These are phyloP conservation scores for Entonaema liquescens DNA, from an alignment of 495 filamentous ascomycete species.

Conservation along the genomic window DNA sequence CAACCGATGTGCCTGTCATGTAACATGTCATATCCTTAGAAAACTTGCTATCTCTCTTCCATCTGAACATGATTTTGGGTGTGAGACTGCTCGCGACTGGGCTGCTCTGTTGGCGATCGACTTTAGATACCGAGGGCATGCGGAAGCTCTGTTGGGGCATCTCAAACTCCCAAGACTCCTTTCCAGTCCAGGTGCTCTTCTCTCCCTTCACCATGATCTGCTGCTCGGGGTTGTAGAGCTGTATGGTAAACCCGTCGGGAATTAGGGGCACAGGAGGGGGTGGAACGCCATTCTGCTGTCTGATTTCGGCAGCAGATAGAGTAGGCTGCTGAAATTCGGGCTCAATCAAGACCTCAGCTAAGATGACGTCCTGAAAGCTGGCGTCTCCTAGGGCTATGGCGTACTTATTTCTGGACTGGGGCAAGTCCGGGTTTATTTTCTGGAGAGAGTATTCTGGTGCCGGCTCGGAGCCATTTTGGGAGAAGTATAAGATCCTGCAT, in stretches of 20 bases:
- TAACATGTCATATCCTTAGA: slow-evolving; percentile 82
- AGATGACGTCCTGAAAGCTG: slow-evolving; percentile 80
- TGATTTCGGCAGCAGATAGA: slow-evolving; percentile 80
- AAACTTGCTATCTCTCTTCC: slow-evolving; percentile 90
- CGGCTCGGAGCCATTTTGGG: slow-evolving; percentile 82
- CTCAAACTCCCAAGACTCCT: slow-evolving; percentile 87
- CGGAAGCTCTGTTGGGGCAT: slow-evolving; percentile 88
- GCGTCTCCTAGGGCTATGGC: slow-evolving; percentile 85
- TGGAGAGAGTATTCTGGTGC: slow-evolving; percentile 79
- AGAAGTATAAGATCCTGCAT: slow-evolving; percentile 72
- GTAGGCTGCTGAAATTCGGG: slow-evolving; percentile 86
- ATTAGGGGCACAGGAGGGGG: slow-evolving; percentile 78
- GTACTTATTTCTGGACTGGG: slow-evolving; percentile 81
- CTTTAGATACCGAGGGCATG: slow-evolving; percentile 73
- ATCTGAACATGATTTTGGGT: slow-evolving; percentile 84
- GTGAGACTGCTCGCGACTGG: slow-evolving; percentile 72
- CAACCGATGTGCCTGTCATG: slow-evolving; percentile 77
- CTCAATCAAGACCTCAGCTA: slow-evolving; percentile 83
- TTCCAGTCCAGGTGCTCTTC: slow-evolving; percentile 77
- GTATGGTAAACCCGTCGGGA: slow-evolving; percentile 79
- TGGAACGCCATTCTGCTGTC: slow-evolving; percentile 70
- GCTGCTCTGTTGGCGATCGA: slow-evolving; percentile 79
- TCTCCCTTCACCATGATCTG: slow-evolving; percentile 74
- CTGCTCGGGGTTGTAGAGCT: slow-evolving; percentile 96
- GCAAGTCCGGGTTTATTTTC: slow-evolving; percentile 73